Base-by-base conservation (phyloP, 495 filamentous ascomycete species). In the Aspergillus bridgeri region DNA sequence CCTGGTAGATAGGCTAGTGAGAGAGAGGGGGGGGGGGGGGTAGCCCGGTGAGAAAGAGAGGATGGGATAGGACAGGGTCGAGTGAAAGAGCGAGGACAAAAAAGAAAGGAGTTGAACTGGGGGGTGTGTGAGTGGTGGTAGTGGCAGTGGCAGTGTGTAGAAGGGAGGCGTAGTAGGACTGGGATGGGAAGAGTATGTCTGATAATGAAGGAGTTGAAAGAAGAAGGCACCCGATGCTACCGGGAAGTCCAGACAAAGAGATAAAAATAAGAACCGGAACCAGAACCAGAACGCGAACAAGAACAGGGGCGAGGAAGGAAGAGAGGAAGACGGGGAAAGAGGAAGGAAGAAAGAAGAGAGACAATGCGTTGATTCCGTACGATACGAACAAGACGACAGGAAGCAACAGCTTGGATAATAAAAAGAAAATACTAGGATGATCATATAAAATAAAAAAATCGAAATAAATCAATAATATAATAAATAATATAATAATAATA, bases 311-410 rank as follows among this genome's bases (percentile, higher is more conserved):
- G 45, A 48, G 52, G 18, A 56, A 47, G 44, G 43, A 47, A 46
- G 43, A 59, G 52, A 47, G 44, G 43, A 47, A 46, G 43, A 59
- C 48, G 51, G 50, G 53, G 53, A 44, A 45, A 48, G 24, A 29
- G 15, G 57, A 48, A 50, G 46, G 50, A 62, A 59, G 52, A 54
- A 56, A 57, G 52, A 42, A 45, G 42, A 42, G 56, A 50, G 24
- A 44, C 44, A 56, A 23, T 13, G 22, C 7, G 9, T 22, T 45
- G 53, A 48, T 22, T 13, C 21, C 44, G 18, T 19, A 47, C 21
- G 44, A 47, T 47, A 19, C 44, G 44, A 20, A 29, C 27, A 29
- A n/a, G 27, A 7, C 27, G 27, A 29, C 27, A 29, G 27, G 25
- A 29, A 29, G 27, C 27, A 29, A 3, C 27, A 7, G 6, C 6